Conservation (phyloP, 768 basidiomycete species). For the Hirschioporus abietinus region DNA sequence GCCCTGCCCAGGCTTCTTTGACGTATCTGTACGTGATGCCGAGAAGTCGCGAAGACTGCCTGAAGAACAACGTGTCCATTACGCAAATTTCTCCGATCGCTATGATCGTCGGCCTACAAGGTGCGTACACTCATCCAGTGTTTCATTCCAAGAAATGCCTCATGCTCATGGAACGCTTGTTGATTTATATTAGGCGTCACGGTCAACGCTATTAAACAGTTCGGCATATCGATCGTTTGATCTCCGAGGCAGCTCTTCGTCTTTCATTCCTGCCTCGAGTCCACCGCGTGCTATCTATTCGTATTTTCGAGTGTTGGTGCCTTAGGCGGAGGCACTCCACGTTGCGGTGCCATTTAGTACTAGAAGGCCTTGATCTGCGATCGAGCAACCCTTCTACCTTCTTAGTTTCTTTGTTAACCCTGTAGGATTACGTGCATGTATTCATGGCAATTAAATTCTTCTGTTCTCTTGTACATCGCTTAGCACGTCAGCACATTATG, state of each 20-base stretch:
- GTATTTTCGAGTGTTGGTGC: not conserved
- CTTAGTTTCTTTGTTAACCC: not conserved
- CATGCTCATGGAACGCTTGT: not conserved
- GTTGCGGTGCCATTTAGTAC: not conserved
- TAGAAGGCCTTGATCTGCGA: not conserved
- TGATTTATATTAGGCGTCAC: not conserved
- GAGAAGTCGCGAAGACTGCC: not conserved
- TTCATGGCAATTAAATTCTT: not conserved
- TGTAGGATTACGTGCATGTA: not conserved
- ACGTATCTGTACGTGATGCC: not conserved
- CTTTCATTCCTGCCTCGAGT: not conserved
- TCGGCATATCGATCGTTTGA: not conserved
- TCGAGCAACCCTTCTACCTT: not conserved
- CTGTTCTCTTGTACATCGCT: not conserved
- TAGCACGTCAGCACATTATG: not conserved
- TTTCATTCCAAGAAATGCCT: not conserved
- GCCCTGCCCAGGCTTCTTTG: not conserved
- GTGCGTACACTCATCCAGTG: not conserved
- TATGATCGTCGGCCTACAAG: not conserved
- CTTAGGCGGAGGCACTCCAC: not conserved
- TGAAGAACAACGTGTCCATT: not conserved
- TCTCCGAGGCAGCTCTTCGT: not conserved
- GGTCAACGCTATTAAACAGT: not conserved
- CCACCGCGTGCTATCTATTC: not conserved
- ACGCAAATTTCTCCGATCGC: not conserved